These are phyloP conservation scores for Lathyrus aphaca DNA, from an alignment of 306 rosid genomes.

Conservation along the genomic window DNA sequence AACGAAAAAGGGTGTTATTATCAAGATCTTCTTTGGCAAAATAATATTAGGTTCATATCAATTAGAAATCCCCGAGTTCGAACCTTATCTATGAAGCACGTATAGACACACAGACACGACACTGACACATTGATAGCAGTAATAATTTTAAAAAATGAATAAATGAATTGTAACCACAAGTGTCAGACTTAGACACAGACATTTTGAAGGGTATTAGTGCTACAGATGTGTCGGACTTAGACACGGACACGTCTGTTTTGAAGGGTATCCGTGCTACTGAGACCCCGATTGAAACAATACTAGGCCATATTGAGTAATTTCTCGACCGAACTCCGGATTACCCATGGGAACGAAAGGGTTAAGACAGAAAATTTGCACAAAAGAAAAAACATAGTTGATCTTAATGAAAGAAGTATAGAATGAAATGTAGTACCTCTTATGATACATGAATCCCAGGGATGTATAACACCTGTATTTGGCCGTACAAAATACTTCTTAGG, in stretches of 20 bases:
- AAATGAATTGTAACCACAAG: too few species aligned
- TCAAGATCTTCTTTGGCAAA: neutral
- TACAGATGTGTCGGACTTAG: too few species aligned
- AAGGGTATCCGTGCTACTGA: too few species aligned
- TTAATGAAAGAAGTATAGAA: neutral
- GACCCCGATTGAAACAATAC: neutral
- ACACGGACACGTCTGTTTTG: too few species aligned
- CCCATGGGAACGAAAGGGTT: neutral
- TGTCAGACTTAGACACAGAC: too few species aligned
- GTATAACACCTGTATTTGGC: slow-evolving; percentile 86
- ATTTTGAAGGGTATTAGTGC: too few species aligned
- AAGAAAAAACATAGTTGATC: neutral
- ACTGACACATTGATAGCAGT: too few species aligned
- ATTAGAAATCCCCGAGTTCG: neutral
- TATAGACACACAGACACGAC: too few species aligned
- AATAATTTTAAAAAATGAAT: too few species aligned
- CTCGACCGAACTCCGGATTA: neutral
- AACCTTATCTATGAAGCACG: neutral
- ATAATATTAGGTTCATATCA: too few species aligned
- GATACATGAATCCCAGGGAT: slow-evolving; percentile 81
- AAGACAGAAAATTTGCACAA: neutral
- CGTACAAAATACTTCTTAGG: slow-evolving; percentile 97
- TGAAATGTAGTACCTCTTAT: slow-evolving; percentile 72
- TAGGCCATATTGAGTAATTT: neutral
- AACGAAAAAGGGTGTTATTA: neutral